Evolutionary conservation across 768 basidiomycete genomes (phyloP).

Genomic region (Rhodotorula babjevae): DNA sequence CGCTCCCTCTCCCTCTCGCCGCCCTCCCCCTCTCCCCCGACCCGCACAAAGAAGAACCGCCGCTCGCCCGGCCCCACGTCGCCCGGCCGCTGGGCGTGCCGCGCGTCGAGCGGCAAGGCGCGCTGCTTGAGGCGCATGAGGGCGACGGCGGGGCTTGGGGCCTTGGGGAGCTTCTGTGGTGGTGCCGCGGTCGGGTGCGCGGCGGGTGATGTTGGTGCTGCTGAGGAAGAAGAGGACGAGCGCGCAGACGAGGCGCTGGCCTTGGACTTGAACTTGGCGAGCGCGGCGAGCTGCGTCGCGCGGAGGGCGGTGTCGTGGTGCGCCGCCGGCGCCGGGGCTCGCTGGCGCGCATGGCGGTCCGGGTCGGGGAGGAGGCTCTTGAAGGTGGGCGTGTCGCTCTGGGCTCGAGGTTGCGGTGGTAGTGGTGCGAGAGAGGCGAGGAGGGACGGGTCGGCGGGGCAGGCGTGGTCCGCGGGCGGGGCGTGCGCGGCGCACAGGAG

Average conservation of each 20-base stretch:
- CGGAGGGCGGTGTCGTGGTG: constrained; percentile 43
- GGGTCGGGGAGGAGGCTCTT: constrained; percentile 42
- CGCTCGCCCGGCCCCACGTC: constrained; percentile 57
- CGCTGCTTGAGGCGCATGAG: constrained; percentile 70
- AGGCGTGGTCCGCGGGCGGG: constrained; percentile 59
- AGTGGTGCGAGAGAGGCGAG: not conserved
- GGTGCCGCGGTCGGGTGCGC: constrained; percentile 47
- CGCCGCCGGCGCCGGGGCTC: constrained; percentile 21
- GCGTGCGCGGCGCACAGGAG: constrained; percentile 66
- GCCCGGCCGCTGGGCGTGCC: constrained; percentile 51
- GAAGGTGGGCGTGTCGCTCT: not conserved
- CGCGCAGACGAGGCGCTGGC: not conserved
- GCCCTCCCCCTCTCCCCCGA: constrained; percentile 46
- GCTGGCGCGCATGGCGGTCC: constrained; percentile 6
- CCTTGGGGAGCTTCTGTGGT: constrained; percentile 43
- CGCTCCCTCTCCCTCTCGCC: constrained; percentile 51
- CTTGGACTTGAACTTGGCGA: constrained; percentile 37
- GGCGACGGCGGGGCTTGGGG: constrained; percentile 58
- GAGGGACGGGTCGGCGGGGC: constrained; percentile 45
- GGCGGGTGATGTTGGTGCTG: too few relatives aligned
- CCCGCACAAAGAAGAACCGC: constrained; percentile 52
- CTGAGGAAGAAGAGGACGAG: not conserved
- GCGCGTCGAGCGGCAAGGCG: constrained; percentile 62
- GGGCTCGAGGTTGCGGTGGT: not conserved
- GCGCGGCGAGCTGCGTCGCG: constrained; percentile 54